A percentile compares a stretch with the other conserved stretches of the same genome.
phyloP scores from a whole-genome alignment of 1,284 basidiomycete genomes.

The Salmacisia buchloeana region DNA sequence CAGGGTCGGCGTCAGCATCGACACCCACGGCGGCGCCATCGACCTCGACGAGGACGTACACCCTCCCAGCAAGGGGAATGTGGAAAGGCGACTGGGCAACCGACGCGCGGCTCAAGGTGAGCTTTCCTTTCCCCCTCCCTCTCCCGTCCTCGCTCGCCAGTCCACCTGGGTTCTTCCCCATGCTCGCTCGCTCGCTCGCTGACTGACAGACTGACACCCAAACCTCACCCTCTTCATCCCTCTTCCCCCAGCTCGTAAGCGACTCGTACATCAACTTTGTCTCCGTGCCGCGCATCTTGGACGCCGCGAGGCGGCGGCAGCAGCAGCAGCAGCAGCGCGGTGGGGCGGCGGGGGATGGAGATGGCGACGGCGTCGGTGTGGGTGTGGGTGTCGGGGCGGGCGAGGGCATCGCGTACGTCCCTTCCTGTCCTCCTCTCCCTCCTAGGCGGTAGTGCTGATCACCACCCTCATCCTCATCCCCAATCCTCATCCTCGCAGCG shows the following conservation, averaged over 20 bases:
- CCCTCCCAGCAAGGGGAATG: neutral
- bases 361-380: too few relatives aligned
- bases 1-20: neutral
- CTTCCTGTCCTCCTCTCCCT: too few relatives aligned
- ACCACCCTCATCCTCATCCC: slow-evolving; percentile 6
- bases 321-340: slow-evolving; percentile 19
- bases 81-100: slow-evolving; percentile 15
- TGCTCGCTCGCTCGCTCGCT: too few relatives aligned
- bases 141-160: neutral
- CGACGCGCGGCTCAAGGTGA: slow-evolving; percentile 12
- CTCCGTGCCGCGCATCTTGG: slow-evolving; percentile 32
- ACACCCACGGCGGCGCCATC: neutral
- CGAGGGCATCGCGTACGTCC: too few relatives aligned
- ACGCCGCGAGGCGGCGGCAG: neutral
- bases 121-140: neutral
- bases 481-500: slow-evolving; percentile 10
- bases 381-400: too few relatives aligned
- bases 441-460: neutral
- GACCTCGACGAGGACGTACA: neutral
- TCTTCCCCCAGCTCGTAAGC: slow-evolving; percentile 8
- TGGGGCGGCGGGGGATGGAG: too few relatives aligned
- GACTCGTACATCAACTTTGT: slow-evolving; percentile 43
- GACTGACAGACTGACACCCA: too few relatives aligned
- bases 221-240: neutral
- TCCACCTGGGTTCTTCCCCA: neutral